phyloP scores from a whole-genome alignment of 345 rosid genomes.

The Gossypium turneri region DNA sequence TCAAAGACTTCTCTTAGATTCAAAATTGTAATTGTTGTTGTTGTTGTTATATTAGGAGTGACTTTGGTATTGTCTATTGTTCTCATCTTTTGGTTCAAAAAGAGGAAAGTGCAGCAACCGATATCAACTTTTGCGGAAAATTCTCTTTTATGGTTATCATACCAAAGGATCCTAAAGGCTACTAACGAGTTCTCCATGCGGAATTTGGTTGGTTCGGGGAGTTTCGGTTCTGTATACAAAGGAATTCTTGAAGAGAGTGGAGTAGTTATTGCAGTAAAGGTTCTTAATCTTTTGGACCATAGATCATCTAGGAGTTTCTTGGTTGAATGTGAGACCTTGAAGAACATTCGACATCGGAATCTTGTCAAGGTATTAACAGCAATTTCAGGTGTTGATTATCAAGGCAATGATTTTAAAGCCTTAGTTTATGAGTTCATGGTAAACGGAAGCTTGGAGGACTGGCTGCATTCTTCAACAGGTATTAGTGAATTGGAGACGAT shows the following conservation, averaged over 20 bases:
- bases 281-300: slow-evolving; percentile 29
- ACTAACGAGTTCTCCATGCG: slow-evolving; percentile 20
- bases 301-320: not conserved
- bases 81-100: not conserved
- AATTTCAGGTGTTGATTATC: slow-evolving; percentile 1
- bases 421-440: slow-evolving; percentile 16
- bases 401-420: slow-evolving; percentile 14
- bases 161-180: slow-evolving; percentile 3
- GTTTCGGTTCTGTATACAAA: slow-evolving; percentile 18
- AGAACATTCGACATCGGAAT: slow-evolving; percentile 35
- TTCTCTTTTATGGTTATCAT: slow-evolving; percentile 4
- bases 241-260: slow-evolving; percentile 13
- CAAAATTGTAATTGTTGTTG: not conserved
- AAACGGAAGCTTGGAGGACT: slow-evolving; percentile 19
- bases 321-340: not conserved
- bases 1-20: not conserved
- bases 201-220: slow-evolving; percentile 28
- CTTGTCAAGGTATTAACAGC: slow-evolving; percentile 35
- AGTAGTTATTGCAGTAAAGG: slow-evolving; percentile 28
- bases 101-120: not conserved
- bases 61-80: not conserved
- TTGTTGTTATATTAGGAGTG: not conserved
- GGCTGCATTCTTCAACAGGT: slow-evolving; percentile 11
- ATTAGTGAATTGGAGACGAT: not conserved
- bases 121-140: not conserved